Evolutionary conservation across 2,329 filamentous ascomycete species (phyloP).

Genomic region (Apiospora aurea): DNA sequence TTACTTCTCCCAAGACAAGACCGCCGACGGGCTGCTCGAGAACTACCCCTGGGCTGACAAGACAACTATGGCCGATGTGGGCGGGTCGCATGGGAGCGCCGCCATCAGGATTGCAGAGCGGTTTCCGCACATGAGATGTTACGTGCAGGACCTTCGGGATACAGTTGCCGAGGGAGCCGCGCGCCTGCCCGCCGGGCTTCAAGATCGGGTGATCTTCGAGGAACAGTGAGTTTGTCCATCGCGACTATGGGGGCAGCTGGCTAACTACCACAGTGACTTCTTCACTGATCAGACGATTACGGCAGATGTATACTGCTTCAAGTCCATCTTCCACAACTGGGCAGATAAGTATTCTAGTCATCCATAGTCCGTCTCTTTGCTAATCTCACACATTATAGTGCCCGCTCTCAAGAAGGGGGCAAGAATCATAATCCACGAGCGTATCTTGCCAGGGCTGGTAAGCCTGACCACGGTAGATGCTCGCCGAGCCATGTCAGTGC

Average conservation of each 20-base stretch:
- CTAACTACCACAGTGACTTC: neutral
- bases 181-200: neutral
- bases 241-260: neutral
- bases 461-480: neutral
- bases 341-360: neutral
- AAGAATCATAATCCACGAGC: neutral
- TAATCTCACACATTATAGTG: neutral
- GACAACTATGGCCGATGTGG: conserved; percentile 54
- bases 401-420: conserved; percentile 5
- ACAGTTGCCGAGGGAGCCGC: conserved; percentile 22
- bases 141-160: conserved; percentile 40
- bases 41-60: conserved; percentile 40
- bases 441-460: neutral
- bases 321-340: conserved; percentile 21
- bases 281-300: neutral
- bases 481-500: neutral
- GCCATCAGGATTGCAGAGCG: conserved; percentile 27
- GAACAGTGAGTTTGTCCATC: neutral
- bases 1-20: neutral
- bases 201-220: neutral
- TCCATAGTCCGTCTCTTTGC: too few species aligned
- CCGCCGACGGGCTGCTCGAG: neutral
- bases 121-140: conserved; percentile 28
- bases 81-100: conserved; percentile 30
- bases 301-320: neutral